These are phyloP conservation scores for Chrysoporthe cubensis DNA, from an alignment of 2,329 filamentous ascomycete genomes.

Conservation along the genomic window DNA sequence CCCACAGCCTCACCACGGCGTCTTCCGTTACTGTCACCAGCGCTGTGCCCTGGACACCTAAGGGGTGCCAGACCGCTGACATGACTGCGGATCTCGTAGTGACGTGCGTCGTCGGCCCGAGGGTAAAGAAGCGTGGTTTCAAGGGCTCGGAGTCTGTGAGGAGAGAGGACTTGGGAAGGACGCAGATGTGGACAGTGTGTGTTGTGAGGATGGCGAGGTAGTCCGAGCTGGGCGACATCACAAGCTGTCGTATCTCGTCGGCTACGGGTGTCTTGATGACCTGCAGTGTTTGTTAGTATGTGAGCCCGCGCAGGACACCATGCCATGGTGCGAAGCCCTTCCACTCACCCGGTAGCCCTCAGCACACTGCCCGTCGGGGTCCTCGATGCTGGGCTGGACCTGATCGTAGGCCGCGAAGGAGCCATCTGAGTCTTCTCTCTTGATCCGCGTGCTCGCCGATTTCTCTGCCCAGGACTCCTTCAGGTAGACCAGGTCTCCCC, in stretches of 20 bases:
- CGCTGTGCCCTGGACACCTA: conserved; percentile 79
- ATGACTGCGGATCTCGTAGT: conserved; percentile 80
- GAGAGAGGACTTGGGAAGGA: conserved; percentile 81
- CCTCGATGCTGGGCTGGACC: conserved; percentile 34
- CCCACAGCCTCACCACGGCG: conserved; percentile 88
- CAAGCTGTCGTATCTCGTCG: conserved; percentile 81
- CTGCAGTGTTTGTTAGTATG: conserved; percentile 45
- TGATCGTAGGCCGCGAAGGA: conserved; percentile 41
- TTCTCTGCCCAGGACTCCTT: conserved; percentile 65
- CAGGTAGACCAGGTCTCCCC: conserved; percentile 81
- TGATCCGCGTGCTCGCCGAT: conserved; percentile 44
- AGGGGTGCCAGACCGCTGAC: conserved; percentile 88
- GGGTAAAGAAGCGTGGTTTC: conserved; percentile 82
- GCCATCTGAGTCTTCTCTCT: conserved; percentile 51
- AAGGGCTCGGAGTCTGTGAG: conserved; percentile 73
- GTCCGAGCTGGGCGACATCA: conserved; percentile 80
- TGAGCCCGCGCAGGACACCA: neutral
- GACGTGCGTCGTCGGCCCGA: conserved; percentile 92
- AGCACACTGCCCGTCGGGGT: conserved; percentile 30
- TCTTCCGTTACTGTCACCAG: conserved; percentile 88
- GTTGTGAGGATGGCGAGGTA: conserved; percentile 85
- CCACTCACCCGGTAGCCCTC: conserved; percentile 54
- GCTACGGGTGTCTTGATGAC: conserved; percentile 77
- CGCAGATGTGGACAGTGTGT: conserved; percentile 84
- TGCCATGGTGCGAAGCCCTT: neutral